Evolutionary conservation across 2,329 filamentous ascomycete genomes (phyloP).

Genomic region (Ilyonectria robusta): DNA sequence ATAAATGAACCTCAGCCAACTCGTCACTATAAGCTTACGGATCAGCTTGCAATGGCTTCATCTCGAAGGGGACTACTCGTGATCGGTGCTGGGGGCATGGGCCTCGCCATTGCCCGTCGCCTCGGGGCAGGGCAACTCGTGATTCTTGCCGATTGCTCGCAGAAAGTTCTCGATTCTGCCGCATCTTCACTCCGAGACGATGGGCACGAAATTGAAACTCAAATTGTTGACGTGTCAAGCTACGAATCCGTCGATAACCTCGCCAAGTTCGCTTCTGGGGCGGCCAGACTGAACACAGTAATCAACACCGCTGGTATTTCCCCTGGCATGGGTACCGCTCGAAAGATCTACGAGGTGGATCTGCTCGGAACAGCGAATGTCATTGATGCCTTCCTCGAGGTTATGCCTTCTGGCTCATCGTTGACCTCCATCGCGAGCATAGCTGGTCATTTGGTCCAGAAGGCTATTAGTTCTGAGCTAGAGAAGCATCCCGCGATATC

Average conservation of each 20-base stretch:
- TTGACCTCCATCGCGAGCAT: constrained; percentile 10
- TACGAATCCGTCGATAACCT: constrained; percentile 6
- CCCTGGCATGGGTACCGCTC: background rate
- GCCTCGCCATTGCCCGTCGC: constrained; percentile 15
- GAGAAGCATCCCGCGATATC: constrained; percentile 14
- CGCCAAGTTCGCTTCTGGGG: background rate
- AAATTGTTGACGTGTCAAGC: constrained; percentile 7
- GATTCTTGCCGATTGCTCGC: constrained; percentile 16
- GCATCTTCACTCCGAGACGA: background rate
- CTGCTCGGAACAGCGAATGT: constrained; percentile 19
- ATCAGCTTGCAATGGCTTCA: too few relatives aligned
- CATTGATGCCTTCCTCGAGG: constrained; percentile 21
- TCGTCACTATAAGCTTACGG: too few relatives aligned
- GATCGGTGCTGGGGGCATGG: constrained; percentile 13
- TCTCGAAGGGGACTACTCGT: background rate
- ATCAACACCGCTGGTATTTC: constrained; percentile 19
- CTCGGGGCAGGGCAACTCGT: constrained; percentile 11
- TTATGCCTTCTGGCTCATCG: constrained; percentile 5
- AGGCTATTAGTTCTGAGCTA: background rate
- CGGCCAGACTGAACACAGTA: background rate
- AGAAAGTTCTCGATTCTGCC: background rate
- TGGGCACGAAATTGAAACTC: constrained; percentile 13
- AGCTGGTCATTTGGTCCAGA: background rate
- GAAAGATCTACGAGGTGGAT: constrained; percentile 15
- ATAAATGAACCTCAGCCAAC: too few relatives aligned